Percentiles rank a stretch among this genome's conserved stretches.
Conservation (phyloP, 768 basidiomycete genomes). For the Filobasidium floriforme region DNA sequence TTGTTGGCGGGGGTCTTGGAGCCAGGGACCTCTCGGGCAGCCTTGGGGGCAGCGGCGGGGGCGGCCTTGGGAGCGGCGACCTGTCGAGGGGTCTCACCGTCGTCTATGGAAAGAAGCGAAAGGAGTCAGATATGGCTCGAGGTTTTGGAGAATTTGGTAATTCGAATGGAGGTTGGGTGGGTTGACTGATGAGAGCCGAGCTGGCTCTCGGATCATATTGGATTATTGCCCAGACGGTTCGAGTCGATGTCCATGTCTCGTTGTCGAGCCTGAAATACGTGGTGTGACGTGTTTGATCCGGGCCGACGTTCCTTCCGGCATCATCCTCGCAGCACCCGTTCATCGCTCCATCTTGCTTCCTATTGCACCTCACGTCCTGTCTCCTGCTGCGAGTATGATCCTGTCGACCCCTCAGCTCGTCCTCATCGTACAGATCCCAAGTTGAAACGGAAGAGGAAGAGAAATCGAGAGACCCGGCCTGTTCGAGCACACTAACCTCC, state of each 20-base stretch:
- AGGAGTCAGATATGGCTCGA: neutral
- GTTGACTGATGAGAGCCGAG: neutral
- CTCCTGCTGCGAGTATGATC: no score
- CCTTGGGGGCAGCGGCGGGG: constrained; percentile 29
- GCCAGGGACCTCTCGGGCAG: constrained; percentile 39
- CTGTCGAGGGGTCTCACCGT: constrained; percentile 5
- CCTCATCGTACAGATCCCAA: no score
- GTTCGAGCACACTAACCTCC: constrained; percentile 19
- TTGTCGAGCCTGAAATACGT: no score
- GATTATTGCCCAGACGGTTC: no score
- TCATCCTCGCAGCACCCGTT: no score
- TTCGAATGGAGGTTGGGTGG: neutral
- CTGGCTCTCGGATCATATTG: neutral
- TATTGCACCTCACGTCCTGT: no score
- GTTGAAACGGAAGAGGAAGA: neutral
- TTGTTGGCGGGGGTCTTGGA: constrained; percentile 24
- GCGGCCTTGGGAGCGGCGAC: constrained; percentile 18
- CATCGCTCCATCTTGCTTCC: no score
- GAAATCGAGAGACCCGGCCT: neutral
- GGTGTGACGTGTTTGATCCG: no score
- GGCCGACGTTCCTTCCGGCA: no score
- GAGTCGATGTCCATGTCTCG: no score
- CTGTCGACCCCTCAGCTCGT: no score
- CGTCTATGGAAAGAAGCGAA: neutral
- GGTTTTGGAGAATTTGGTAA: neutral